phyloP scores from a whole-genome alignment of 352 stramenopile species.

The Globisporangium orthogonon region DNA sequence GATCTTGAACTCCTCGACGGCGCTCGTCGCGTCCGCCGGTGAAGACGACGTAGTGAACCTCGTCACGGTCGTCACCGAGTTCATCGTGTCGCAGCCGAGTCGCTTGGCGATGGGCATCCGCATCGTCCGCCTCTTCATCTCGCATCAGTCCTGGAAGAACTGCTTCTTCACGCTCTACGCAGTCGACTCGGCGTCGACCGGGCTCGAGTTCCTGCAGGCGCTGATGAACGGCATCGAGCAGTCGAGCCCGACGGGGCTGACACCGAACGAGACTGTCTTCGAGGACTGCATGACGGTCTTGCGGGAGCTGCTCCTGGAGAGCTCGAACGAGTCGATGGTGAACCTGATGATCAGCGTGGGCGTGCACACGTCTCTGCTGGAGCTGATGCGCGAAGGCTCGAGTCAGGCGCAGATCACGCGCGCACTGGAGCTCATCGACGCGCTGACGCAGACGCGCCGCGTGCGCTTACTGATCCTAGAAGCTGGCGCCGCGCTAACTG shows the following conservation, averaged over 20 bases:
- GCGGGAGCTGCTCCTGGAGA: conserved; percentile 55
- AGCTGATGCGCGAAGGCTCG: conserved; percentile 39
- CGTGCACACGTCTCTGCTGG: conserved; percentile 60
- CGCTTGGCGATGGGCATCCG: conserved; percentile 49
- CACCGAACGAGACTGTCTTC: conserved; percentile 32
- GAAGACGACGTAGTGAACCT: conserved; percentile 61
- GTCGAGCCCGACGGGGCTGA: conserved; percentile 22
- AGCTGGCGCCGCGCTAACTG: conserved; percentile 36
- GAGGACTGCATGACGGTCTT: conserved; percentile 57
- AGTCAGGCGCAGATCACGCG: conserved; percentile 17
- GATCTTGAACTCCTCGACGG: conserved; percentile 51
- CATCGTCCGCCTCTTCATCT: conserved; percentile 75
- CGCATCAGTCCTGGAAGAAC: conserved; percentile 56
- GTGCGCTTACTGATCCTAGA: conserved; percentile 71
- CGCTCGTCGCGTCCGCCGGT: conserved; percentile 37
- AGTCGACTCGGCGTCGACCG: conserved; percentile 50
- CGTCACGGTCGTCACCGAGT: conserved; percentile 63
- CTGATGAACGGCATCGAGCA: conserved; percentile 50
- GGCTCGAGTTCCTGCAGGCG: conserved; percentile 58
- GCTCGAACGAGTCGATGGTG: conserved; percentile 48
- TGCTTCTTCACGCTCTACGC: conserved; percentile 66
- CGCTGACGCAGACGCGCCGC: conserved; percentile 47
- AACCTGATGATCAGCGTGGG: conserved; percentile 65
- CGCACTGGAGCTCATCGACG: conserved; percentile 40
- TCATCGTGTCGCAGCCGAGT: conserved; percentile 46